These are phyloP conservation scores for Dissophora ornata DNA, from an alignment of 192 early-diverging fungal species.

Conservation along the genomic window DNA sequence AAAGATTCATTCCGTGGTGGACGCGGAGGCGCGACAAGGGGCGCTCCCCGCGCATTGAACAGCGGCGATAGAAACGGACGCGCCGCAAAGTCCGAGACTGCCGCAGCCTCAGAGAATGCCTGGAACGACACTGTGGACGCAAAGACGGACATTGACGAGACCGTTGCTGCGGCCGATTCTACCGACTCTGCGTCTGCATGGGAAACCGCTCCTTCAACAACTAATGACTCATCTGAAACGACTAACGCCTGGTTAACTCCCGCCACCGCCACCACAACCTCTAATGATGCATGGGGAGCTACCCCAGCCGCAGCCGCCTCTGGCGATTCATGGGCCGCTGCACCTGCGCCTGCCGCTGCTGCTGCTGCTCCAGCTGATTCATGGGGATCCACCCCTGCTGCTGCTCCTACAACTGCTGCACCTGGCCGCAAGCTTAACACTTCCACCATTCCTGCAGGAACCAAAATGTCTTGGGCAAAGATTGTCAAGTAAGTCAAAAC, in stretches of 20 bases:
- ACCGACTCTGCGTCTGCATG: conserved; percentile 11
- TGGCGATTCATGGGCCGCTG: conserved; percentile 12
- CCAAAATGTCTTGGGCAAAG: conserved; percentile 69
- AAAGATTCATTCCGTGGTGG: conserved; percentile 74
- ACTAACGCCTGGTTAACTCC: conserved; percentile 13
- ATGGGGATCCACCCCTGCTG: conserved; percentile 14
- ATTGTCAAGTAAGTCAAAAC: conserved; percentile 65
- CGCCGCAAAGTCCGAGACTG: conserved; percentile 10
- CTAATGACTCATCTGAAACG: conserved; percentile 23
- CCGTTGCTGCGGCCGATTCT: conserved; percentile 13
- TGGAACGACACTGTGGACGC: conserved; percentile 5
- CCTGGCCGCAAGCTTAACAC: conserved; percentile 43
- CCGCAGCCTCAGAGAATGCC: conserved; percentile 9
- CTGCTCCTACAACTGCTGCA: conserved; percentile 23
- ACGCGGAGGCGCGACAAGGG: conserved; percentile 63
- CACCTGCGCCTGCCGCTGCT: conserved; percentile 12
- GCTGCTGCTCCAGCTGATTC: conserved; percentile 33
- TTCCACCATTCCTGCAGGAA: conserved; percentile 52
- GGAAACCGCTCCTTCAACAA: conserved; percentile 8
- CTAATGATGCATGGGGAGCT: conserved; percentile 32
- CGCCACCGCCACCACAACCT: conserved; percentile 15
- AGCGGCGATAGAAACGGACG: conserved; percentile 53
- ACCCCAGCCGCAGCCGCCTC: conserved; percentile 18
- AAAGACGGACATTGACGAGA: conserved; percentile 14
- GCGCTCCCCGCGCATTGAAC: conserved; percentile 54